Base-by-base conservation (phyloP, 2,329 filamentous ascomycete genomes). In the Hypoxylon sp. region DNA sequence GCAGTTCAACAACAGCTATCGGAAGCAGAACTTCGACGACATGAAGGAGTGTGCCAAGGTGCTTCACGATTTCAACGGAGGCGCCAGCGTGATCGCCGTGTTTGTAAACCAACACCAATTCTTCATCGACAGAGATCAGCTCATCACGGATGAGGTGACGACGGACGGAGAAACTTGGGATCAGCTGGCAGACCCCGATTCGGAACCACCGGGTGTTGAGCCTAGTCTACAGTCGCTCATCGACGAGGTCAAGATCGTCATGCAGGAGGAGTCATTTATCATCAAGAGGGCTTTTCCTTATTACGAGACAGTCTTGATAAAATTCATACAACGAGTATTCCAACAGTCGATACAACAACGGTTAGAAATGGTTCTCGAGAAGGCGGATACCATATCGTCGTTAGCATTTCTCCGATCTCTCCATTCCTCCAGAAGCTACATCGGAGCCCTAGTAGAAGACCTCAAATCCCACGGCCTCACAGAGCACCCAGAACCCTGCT, bases 71-170 rank as follows among this genome's bases (percentile, higher is more conserved):
- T 99, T 99, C 78, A 96, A 93, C 70, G 91, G 94, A 42, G 94
- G 94, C 41, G 86, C 91, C 49, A 97, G 92, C 69, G 94, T 97
- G 52, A 96, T 97, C 71, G 93, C 90, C 9, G 80, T 93, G 7
- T 99, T 97, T 71, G 93, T 99, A 67, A 99, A 99, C 68, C 94
- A 99, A 71, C 95, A 99, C 73, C 91, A 96, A 67, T 99, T 99
- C 79, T 99, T 99, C 74, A 97, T 99, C 67, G 94, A 97, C 68
- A 82, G 92, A 17, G 94, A 91, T 61, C 93, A 97, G 70, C 78
- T 99, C 49, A 87, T 96, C 38, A 89, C 88, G 0, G 92, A 96
- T 64, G 92, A 96, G 69, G 84, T 96, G 11, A 81, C 81, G 2
- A 81, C 83, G 8, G 90, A 94, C 63, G 81, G 80, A 50, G 83